Percentiles rank a stretch among this genome's conserved stretches.
Conservation (phyloP, 169 alveolate genomes). For the Plasmodium malariae region DNA sequence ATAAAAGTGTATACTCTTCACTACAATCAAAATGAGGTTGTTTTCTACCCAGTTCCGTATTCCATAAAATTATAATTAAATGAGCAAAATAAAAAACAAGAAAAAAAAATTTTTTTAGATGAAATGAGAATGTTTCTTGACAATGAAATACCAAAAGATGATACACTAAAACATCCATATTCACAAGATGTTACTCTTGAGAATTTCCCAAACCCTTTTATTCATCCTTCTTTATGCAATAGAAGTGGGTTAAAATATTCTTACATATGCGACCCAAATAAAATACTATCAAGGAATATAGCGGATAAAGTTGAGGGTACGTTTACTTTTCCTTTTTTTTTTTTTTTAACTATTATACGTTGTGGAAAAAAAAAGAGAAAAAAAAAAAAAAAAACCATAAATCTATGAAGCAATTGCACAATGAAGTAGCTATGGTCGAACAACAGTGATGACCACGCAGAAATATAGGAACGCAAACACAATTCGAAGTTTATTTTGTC, state of each 20-base stretch:
- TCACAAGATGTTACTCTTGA: constrained; percentile 78
- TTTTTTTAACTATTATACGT: neutral
- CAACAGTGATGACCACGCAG: too few species aligned
- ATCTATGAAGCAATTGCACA: too few species aligned
- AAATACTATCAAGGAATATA: constrained; percentile 47
- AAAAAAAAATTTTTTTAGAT: constrained; percentile 18
- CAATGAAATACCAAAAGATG: constrained; percentile 41
- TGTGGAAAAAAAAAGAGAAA: neutral
- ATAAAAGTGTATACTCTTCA: neutral
- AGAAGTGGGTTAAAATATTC: constrained; percentile 80
- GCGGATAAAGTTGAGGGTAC: constrained; percentile 67
- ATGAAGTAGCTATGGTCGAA: too few species aligned
- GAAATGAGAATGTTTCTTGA: constrained; percentile 33
- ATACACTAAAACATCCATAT: constrained; percentile 15
- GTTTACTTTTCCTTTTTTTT: neutral
- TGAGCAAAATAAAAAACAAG: neutral
- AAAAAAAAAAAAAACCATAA: neutral
- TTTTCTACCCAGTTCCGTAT: too few species aligned
- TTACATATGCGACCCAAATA: constrained; percentile 86
- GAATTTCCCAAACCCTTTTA: constrained; percentile 86
- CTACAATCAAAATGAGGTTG: too few species aligned
- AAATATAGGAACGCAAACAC: too few species aligned
- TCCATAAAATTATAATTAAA: neutral
- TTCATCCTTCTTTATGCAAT: constrained; percentile 83
- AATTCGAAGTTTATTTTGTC: too few species aligned